Percentiles rank a stretch among this genome's conserved stretches.
These are phyloP conservation scores for Fusarium tuaranense DNA, from an alignment of 2,329 filamentous ascomycete species.

Conservation along the genomic window DNA sequence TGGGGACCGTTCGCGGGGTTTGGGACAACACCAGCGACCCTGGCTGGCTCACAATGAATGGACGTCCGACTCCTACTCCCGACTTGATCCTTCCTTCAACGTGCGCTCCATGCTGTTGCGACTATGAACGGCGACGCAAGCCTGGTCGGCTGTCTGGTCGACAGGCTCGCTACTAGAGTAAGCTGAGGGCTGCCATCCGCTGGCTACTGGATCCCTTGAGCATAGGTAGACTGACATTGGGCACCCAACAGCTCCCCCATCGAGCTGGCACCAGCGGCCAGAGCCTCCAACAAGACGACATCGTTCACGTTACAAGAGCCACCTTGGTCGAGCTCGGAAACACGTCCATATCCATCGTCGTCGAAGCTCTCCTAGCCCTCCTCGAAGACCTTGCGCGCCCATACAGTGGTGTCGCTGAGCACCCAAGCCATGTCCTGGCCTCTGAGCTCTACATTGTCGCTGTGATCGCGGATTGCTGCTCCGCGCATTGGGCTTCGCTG, in stretches of 20 bases:
- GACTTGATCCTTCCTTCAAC: conserved; percentile 29
- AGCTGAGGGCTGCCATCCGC: conserved; percentile 23
- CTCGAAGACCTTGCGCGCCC: conserved; percentile 70
- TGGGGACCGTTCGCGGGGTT: conserved; percentile 40
- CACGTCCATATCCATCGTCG: conserved; percentile 63
- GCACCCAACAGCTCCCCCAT: conserved; percentile 71
- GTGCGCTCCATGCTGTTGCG: conserved; percentile 40
- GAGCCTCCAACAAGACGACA: conserved; percentile 70
- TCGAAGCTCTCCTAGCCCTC: conserved; percentile 67
- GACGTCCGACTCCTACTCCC: conserved; percentile 6
- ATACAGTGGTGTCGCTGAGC: conserved; percentile 62
- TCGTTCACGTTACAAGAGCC: conserved; percentile 69
- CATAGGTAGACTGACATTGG: conserved; percentile 41
- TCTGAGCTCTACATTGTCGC: conserved; percentile 75
- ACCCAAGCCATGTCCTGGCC: conserved; percentile 70
- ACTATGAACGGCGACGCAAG: conserved; percentile 69
- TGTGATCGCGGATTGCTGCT: conserved; percentile 74
- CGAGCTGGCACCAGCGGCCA: conserved; percentile 68
- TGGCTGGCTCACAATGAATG: conserved; percentile 15
- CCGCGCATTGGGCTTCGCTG: conserved; percentile 67
- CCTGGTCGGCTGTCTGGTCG: conserved; percentile 71
- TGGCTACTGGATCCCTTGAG: conserved; percentile 2
- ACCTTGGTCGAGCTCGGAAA: conserved; percentile 72
- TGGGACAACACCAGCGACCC: conserved; percentile 29
- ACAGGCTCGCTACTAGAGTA: conserved; percentile 73